These are phyloP conservation scores for Beta lomatogona DNA, from an alignment of 179 eudicot genomes.

Conservation along the genomic window DNA sequence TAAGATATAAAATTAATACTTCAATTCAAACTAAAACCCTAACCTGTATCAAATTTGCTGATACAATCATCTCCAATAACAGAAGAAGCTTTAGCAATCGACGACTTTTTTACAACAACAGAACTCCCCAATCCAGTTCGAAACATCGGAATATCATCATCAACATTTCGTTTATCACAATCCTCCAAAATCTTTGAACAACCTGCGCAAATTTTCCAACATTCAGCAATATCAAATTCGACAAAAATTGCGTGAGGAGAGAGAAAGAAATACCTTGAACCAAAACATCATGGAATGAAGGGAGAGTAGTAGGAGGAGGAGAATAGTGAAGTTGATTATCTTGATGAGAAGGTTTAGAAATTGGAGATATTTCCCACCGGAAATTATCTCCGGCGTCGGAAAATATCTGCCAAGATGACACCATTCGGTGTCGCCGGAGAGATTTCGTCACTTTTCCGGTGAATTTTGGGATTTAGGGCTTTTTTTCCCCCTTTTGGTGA, in stretches of 20 bases:
- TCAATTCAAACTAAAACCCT: slow-evolving; percentile 11
- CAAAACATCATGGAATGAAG: slow-evolving; percentile 50
- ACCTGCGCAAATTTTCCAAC: slow-evolving; percentile 34
- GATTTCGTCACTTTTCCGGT: neutral
- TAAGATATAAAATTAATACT: neutral
- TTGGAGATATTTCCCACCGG: slow-evolving; percentile 63
- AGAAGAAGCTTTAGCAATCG: slow-evolving; percentile 52
- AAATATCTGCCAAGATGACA: slow-evolving; percentile 75
- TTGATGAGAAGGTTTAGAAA: slow-evolving; percentile 13
- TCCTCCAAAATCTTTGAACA: slow-evolving; percentile 46
- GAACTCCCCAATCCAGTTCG: slow-evolving; percentile 59
- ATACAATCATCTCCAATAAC: slow-evolving; percentile 44
- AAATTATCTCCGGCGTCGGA: slow-evolving; percentile 52
- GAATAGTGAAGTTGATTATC: slow-evolving; percentile 20
- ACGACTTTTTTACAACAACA: slow-evolving; percentile 48
- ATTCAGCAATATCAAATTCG: neutral
- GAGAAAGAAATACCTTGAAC: slow-evolving; percentile 46
- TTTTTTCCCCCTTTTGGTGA: neutral
- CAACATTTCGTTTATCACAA: slow-evolving; percentile 4
- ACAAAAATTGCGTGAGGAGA: neutral
- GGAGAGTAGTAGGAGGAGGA: slow-evolving; percentile 40
- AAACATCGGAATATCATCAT: slow-evolving; percentile 39
- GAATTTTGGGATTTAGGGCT: slow-evolving; percentile 14
- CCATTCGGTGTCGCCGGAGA: slow-evolving; percentile 23
- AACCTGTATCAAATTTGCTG: slow-evolving; percentile 20